phyloP scores from a whole-genome alignment of 306 rosid species.

The Rubus parviflorus region DNA sequence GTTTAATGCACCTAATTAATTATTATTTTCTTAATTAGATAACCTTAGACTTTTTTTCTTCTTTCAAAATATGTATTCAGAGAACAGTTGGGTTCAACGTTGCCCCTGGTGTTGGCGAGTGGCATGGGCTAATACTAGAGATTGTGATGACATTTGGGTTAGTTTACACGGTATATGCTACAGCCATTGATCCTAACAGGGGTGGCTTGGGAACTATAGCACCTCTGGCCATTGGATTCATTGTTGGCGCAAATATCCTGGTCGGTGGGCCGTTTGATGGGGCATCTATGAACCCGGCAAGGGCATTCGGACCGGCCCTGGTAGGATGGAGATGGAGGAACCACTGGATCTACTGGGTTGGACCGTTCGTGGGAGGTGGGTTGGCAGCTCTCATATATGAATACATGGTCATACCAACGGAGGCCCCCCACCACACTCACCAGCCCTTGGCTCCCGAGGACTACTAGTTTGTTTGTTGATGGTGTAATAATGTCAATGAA shows the following conservation, averaged over 20 bases:
- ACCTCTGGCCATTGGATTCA: slow-evolving; percentile 78
- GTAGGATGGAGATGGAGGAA: slow-evolving; percentile 89
- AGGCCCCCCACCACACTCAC: slow-evolving; percentile 64
- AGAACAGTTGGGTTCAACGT: slow-evolving; percentile 69
- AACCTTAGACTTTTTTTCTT: background rate
- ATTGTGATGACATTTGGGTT: slow-evolving; percentile 75
- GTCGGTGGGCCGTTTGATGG: slow-evolving; percentile 94
- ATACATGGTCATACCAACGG: slow-evolving; percentile 70
- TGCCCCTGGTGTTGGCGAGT: slow-evolving; percentile 47
- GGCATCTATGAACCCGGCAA: slow-evolving; percentile 92
- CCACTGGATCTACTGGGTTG: slow-evolving; percentile 96
- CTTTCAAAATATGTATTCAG: slow-evolving; percentile 31
- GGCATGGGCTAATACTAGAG: slow-evolving; percentile 65
- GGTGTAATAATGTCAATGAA: background rate
- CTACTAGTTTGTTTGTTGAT: slow-evolving; percentile 40
- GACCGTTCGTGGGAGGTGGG: slow-evolving; percentile 85
- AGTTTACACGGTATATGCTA: slow-evolving; percentile 76
- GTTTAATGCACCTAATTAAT: background rate
- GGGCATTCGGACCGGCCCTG: slow-evolving; percentile 90
- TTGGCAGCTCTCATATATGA: slow-evolving; percentile 77
- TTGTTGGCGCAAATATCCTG: slow-evolving; percentile 82
- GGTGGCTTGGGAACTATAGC: slow-evolving; percentile 63
- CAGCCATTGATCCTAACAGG: slow-evolving; percentile 90
- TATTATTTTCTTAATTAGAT: background rate
- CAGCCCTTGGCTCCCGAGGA: slow-evolving; percentile 95